Evolutionary conservation across 306 rosid species (phyloP).

Genomic region (Trifolium repens): DNA sequence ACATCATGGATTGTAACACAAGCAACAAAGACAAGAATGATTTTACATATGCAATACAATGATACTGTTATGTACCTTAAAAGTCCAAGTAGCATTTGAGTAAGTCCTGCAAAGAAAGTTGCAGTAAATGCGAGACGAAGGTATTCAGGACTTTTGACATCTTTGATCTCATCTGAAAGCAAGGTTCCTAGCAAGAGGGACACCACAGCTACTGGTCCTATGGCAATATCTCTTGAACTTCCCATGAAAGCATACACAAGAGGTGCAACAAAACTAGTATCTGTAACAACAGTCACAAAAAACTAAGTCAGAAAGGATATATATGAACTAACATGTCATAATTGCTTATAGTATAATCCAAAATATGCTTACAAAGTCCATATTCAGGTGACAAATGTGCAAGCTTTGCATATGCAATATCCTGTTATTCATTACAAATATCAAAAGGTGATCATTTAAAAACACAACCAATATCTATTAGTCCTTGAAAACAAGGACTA

Average conservation of each 20-base stretch:
- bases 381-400: conserved; percentile 54
- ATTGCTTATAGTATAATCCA: neutral
- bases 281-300: conserved; percentile 39
- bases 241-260: conserved; percentile 85
- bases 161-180: conserved; percentile 50
- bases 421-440: conserved; percentile 10
- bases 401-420: conserved; percentile 59
- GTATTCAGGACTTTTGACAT: conserved; percentile 36
- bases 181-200: conserved; percentile 75
- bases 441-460: conserved; percentile 5
- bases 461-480: too few relatives aligned
- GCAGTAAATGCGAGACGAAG: conserved; percentile 75
- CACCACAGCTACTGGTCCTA: conserved; percentile 88
- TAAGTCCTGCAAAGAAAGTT: conserved; percentile 83
- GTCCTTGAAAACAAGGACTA: too few relatives aligned
- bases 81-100: conserved; percentile 69
- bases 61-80: conserved; percentile 46
- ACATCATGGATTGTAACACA: neutral
- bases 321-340: conserved; percentile 3
- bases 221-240: conserved; percentile 83
- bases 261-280: conserved; percentile 79
- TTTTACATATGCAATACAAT: neutral
- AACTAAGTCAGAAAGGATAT: neutral
- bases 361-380: conserved; percentile 54
- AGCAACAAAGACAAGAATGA: conserved; percentile 13